A percentile compares a stretch with the other conserved stretches of the same genome.
Evolutionary conservation across 148 eudicot genomes (phyloP).

Genomic region (Amaranthus hypochondriacus): DNA sequence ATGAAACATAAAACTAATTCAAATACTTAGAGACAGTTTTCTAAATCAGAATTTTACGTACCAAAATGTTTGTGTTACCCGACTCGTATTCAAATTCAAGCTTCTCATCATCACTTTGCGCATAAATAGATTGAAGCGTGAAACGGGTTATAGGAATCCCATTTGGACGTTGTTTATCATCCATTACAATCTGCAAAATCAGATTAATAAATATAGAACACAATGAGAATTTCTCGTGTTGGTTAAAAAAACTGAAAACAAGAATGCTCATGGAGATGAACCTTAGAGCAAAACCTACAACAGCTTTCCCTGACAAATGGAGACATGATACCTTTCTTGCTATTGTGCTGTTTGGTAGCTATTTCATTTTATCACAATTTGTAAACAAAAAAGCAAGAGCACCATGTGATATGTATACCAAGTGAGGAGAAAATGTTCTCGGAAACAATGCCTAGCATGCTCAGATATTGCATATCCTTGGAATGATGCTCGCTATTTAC

Average conservation of each 20-base stretch:
- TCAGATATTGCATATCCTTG: not conserved
- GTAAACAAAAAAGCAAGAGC: not conserved
- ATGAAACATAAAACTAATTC: not conserved
- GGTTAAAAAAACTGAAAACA: not conserved
- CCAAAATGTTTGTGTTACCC: constrained; percentile 91
- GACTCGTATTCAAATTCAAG: constrained; percentile 96
- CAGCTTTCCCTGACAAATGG: not conserved
- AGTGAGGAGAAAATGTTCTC: not conserved
- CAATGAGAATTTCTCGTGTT: not conserved
- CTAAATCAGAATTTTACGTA: constrained; percentile 29
- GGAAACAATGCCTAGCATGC: not conserved
- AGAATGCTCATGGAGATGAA: not conserved
- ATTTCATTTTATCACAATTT: not conserved
- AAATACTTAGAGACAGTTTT: not conserved
- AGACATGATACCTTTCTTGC: no score
- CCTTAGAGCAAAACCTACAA: not conserved
- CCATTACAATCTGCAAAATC: constrained; percentile 90
- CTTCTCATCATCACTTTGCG: constrained; percentile 93
- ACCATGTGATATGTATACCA: not conserved
- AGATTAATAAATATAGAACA: not conserved
- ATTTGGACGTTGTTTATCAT: constrained; percentile 92
- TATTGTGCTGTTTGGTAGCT: not conserved
- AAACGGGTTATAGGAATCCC: constrained; percentile 97
- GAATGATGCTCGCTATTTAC: no score
- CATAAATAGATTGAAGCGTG: constrained; percentile 90